Base-by-base conservation (phyloP, 1,139 yeast species). In the Suhomyces kunorum region DNA sequence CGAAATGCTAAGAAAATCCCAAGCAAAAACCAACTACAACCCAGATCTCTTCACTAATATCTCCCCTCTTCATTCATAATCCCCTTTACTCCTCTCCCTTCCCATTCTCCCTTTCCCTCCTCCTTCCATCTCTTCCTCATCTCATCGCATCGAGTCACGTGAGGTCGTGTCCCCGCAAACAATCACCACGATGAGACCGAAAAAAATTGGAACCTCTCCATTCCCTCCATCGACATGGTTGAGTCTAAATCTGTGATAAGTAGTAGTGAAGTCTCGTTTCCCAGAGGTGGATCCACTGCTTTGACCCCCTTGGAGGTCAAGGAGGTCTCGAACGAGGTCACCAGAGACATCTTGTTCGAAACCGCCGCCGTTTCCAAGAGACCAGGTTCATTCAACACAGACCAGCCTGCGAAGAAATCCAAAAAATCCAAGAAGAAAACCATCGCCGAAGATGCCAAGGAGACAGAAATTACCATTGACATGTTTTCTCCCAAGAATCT, bases 211-310 rank as follows among this genome's bases (percentile, higher is more conserved):
- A 14, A 14, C 33, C 28, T 34, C 45, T 28, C 16, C 41, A 38
- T 19, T 18, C 27, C 31, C 15, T 16, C 27, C 36, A 26, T 23
- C 36, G 28, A 28, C 40, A 44, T 44, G 47, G 44, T 36, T 31
- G 45, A 41, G 33, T 44, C 47, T 11, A 44, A 42, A 36, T 45
- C 49, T 25, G 46, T 36, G 33, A 47, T 70, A 42, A 67, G 65
- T 44, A 68, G 69, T 46, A 76, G 72, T 48, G 94, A 86, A 49
- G 76, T 81, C 39, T 79, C 95, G 14, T 92, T 92, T 59, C 98
- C 98, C 36, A 83, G 99, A 79, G 98, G 98, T 54, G 97, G 97
- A 40, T 80, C 86, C 8, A 78, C 90, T 17, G 87, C 82, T 13
- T 75, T 90, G 60, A 80, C 96, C 3, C 90, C 98, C 5, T 68